phyloP scores from a whole-genome alignment of 495 filamentous ascomycete genomes.

The Penicilliopsis zonata region DNA sequence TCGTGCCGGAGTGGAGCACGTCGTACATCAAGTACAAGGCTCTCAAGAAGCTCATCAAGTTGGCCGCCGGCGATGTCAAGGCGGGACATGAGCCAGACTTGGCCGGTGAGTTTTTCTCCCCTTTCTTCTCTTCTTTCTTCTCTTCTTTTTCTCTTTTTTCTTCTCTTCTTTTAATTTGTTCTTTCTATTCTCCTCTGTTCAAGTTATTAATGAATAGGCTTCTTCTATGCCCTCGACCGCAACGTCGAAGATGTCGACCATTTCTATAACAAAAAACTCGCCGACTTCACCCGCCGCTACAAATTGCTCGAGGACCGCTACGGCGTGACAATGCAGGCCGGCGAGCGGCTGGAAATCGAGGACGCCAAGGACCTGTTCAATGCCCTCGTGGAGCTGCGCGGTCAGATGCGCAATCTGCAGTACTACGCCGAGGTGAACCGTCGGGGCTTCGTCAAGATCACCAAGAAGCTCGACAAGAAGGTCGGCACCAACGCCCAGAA shows the following conservation, averaged over 20 bases:
- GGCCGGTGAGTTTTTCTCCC: conserved; percentile 51
- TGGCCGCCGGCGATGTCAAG: conserved; percentile 47
- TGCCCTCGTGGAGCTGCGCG: conserved; percentile 75
- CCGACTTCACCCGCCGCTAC: conserved; percentile 67
- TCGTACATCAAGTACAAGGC: conserved; percentile 95
- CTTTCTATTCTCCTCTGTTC: too few species aligned
- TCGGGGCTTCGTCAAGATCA: conserved; percentile 91
- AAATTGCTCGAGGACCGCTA: conserved; percentile 79
- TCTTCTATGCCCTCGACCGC: conserved; percentile 89
- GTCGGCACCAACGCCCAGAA: conserved; percentile 62
- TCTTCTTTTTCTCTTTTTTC: background rate
- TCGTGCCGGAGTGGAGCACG: conserved; percentile 91
- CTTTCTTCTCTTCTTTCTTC: conserved; percentile 1
- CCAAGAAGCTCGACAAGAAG: conserved; percentile 95
- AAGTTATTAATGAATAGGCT: conserved; percentile 46
- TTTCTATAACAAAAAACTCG: conserved; percentile 92
- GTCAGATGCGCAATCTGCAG: conserved; percentile 78
- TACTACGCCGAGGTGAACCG: conserved; percentile 98
- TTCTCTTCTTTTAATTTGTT: conserved; percentile 1
- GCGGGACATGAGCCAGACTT: conserved; percentile 66
- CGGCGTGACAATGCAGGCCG: conserved; percentile 42
- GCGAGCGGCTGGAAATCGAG: conserved; percentile 49
- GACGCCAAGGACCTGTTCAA: conserved; percentile 83
- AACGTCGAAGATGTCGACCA: conserved; percentile 91
- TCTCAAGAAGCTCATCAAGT: conserved; percentile 88